phyloP scores from a whole-genome alignment of 2,329 filamentous ascomycete species.

The Ceratocystis ficicola region DNA sequence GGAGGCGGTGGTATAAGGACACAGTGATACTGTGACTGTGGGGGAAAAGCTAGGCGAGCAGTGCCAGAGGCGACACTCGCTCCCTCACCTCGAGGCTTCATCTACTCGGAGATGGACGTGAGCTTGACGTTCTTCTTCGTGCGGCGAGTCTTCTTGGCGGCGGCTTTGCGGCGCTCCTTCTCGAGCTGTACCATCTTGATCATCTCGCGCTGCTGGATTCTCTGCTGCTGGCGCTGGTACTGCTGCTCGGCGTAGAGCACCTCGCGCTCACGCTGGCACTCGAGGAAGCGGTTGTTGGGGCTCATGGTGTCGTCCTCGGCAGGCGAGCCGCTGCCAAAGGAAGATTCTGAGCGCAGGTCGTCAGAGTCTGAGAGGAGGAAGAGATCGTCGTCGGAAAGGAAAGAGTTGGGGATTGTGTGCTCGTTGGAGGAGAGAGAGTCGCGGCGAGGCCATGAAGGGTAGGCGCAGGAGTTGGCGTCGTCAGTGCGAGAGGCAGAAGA shows the following conservation, averaged over 20 bases:
- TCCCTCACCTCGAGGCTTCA: neutral
- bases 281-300: conserved; percentile 15
- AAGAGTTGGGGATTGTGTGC: conserved; percentile 24
- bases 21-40: neutral
- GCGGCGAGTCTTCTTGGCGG: conserved; percentile 31
- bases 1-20: neutral
- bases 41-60: neutral
- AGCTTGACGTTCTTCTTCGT: conserved; percentile 43
- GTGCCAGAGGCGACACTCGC: neutral
- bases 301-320: conserved; percentile 14
- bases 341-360: conserved; percentile 9
- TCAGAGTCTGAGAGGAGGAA: conserved; percentile 13
- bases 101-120: conserved; percentile 42
- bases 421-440: conserved; percentile 37
- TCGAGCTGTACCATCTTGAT: conserved; percentile 40
- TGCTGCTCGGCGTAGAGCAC: conserved; percentile 28
- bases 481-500: conserved; percentile 34
- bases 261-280: conserved; percentile 19
- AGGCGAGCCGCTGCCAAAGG: conserved; percentile 13
- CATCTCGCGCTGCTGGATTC: conserved; percentile 41
- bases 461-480: conserved; percentile 40
- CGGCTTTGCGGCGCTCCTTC: conserved; percentile 42
- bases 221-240: conserved; percentile 34
- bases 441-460: conserved; percentile 47
- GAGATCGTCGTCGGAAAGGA: conserved; percentile 25